A percentile compares a stretch with the other conserved stretches of the same genome.
These are phyloP conservation scores for Cercospora zeina DNA, from an alignment of 2,329 filamentous ascomycete species.

Conservation along the genomic window DNA sequence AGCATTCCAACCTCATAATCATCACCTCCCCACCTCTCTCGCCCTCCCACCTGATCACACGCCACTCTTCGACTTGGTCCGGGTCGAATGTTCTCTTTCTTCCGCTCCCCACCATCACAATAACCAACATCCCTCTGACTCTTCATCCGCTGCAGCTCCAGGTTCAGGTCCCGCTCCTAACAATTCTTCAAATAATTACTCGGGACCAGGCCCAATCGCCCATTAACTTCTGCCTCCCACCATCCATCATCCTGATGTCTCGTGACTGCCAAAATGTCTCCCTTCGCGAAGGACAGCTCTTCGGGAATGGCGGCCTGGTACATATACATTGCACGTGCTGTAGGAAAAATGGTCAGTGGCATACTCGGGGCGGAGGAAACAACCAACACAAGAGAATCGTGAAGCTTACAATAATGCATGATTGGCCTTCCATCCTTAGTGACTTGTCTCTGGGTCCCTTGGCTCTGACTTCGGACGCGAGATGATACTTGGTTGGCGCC, in stretches of 20 bases:
- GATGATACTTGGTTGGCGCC: constrained; percentile 43
- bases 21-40: constrained; percentile 1
- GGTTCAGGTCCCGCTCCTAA: constrained; percentile 31
- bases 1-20: constrained; percentile 6
- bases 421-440: constrained; percentile 85
- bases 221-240: constrained; percentile 97
- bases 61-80: neutral
- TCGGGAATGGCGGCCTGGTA: constrained; percentile 95
- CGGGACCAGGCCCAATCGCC: constrained; percentile 63
- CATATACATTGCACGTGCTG: constrained; percentile 85
- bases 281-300: constrained; percentile 88
- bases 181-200: constrained; percentile 67
- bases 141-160: neutral
- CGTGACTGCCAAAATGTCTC: constrained; percentile 84
- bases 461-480: constrained; percentile 72
- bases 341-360: neutral
- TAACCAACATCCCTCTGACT: neutral
- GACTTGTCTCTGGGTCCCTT: constrained; percentile 81
- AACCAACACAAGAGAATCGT: neutral
- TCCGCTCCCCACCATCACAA: neutral
- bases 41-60: neutral
- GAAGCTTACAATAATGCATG: constrained; percentile 83
- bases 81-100: constrained; percentile 10
- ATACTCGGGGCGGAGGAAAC: neutral
- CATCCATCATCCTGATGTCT: constrained; percentile 95